Evolutionary conservation across 768 basidiomycete genomes (phyloP), one percentile per base, ranked within the genome.

Genomic region (Lyophyllum atratum): DNA sequence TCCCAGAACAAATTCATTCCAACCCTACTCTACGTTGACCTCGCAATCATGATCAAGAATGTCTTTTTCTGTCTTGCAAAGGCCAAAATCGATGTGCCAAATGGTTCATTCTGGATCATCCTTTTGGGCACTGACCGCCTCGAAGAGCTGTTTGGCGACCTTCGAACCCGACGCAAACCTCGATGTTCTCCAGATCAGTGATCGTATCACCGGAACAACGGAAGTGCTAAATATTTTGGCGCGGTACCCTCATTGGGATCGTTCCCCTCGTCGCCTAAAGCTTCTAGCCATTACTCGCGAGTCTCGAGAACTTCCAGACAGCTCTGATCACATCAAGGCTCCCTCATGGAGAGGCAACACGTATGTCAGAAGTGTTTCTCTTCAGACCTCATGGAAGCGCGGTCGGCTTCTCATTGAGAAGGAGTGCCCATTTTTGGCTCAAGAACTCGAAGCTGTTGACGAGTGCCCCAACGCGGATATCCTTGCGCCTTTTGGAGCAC

Each of bases 21-120:
- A 7, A 50, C 49, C 4, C 59, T 63, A 5, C 65, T 71, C 0
- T 76, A 66, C 54, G n/a, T 59, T 1, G 71, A 78, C 55, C 55
- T 75, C 39, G 64, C 68, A 62, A 52, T 71, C 2, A 74, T 74
- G 70, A 68, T 77, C 56, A 77, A 75, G 62, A 77, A 76, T 52
- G 66, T 58, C 0, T 72, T 56, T 43, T 75, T 75, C 55, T 76
- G 74, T 52, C 68, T 76, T 15, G 73, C 70, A 12, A 78, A 76
- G 54, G 58, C 66, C 12, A 73, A 76, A 42, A 54, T 70, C 8
- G 66, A 76, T 44, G 49, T 66, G 53, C 69, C 73, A 0, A 53
- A 70, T 50, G 63, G 66, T 1, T 25, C 65, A 48, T 75, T 77
- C 50, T 76, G 58, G 51, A 34, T 77, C 4, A 70, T 73, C 9